Evolutionary conservation across 768 basidiomycete genomes (phyloP).

Genomic region (Phaeolepiota aurea): DNA sequence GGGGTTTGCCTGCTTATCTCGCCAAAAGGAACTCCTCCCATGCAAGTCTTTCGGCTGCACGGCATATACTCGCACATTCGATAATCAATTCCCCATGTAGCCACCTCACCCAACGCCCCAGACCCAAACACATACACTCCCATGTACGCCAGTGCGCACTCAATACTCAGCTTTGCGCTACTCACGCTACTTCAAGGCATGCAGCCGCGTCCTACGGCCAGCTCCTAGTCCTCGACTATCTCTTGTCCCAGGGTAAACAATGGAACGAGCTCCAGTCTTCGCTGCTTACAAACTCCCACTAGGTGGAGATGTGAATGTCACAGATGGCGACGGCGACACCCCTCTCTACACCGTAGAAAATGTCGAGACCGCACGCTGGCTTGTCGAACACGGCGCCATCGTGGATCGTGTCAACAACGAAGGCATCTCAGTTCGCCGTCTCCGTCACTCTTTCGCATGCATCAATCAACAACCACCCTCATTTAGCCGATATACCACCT

Average conservation of each 20-base stretch:
- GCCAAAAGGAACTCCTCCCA: slow-evolving; percentile 7
- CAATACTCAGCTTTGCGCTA: slow-evolving; percentile 9
- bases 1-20: slow-evolving; percentile 1
- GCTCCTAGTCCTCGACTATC: slow-evolving; percentile 64
- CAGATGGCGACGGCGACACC: slow-evolving; percentile 85
- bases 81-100: slow-evolving; percentile 31
- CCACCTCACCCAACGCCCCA: slow-evolving; percentile 60
- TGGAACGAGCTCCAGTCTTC: slow-evolving; percentile 4
- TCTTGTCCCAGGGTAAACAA: slow-evolving; percentile 60
- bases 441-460: neutral
- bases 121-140: slow-evolving; percentile 76
- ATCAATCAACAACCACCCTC: neutral
- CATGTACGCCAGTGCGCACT: slow-evolving; percentile 49
- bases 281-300: slow-evolving; percentile 4
- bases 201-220: slow-evolving; percentile 93
- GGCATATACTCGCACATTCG: slow-evolving; percentile 13
- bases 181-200: slow-evolving; percentile 51
- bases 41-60: slow-evolving; percentile 29
- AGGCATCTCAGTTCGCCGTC: slow-evolving; percentile 63
- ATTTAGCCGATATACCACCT: slow-evolving; percentile 41
- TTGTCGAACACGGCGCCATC: slow-evolving; percentile 72
- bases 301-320: slow-evolving; percentile 85
- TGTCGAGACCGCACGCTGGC: slow-evolving; percentile 65
- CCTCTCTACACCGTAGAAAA: slow-evolving; percentile 88
- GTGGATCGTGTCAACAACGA: slow-evolving; percentile 57